Evolutionary conservation across 257 asterid species (phyloP), one percentile per base, ranked within the genome.

Genomic region (Solanum virginianum): DNA sequence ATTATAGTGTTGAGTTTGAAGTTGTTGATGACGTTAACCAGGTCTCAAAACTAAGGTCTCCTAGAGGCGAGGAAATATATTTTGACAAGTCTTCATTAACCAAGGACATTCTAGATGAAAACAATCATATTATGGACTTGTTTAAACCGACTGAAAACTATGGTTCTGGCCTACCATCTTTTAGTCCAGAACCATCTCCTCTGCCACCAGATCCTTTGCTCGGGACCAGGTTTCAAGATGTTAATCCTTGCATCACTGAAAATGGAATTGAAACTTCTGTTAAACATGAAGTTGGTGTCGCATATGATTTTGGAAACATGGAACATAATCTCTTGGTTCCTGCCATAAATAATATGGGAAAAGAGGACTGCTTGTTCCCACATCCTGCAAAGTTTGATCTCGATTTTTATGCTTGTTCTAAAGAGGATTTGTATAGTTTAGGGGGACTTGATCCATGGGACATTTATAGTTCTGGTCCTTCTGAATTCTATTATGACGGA

Each of bases 161-260:
- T 85, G 84, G 75, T 86, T 81, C 91, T 53, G 83, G 87, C 84
- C 86, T 80, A 82, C 86, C 56, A 68, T 82, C 91, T 85, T 88
- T 90, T 82, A 66, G 86, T 85, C 84, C 91, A 83, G 89, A 87
- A 60, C 86, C 92, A 88, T 88, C 85, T 82, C 91, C 92, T 82
- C 69, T 84, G 85, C 72, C 88, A 55, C 84, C 85, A 69, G 86
- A 86, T 86, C 84, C 88, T 85, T 80, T 74, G 65, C 63, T 71
- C 29, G 86, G 86, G 86, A 83, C 83, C 85, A 89, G 80, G 69
- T 80, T 84, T 87, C 83, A 59, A 75, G 90, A 85, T 84, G 63
- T 59, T 77, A 89, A 85, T 83, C 87, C 85, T 88, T 83, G 85
- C 84, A 71, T 60, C 51, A 86, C 84, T 82, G 87, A 72, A 85